These are phyloP conservation scores for Phytopythium vexans DNA, from an alignment of 352 stramenopile genomes.

Conservation along the genomic window DNA sequence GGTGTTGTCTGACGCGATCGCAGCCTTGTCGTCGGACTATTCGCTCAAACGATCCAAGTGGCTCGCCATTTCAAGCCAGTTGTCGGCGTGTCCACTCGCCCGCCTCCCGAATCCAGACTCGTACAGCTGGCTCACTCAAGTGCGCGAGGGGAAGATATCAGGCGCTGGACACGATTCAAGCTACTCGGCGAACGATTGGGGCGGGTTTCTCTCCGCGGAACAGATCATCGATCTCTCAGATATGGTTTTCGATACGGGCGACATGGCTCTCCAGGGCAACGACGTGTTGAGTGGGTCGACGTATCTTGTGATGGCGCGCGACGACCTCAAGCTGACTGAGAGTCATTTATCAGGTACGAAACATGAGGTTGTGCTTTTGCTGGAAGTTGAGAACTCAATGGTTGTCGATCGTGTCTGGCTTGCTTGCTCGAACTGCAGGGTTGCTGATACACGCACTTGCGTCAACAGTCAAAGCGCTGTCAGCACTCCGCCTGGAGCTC, in stretches of 20 bases:
- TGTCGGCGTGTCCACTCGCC: slow-evolving; percentile 54
- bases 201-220: slow-evolving; percentile 27
- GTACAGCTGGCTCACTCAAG: slow-evolving; percentile 73
- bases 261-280: slow-evolving; percentile 16
- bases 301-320: slow-evolving; percentile 34
- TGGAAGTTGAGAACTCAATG: no score
- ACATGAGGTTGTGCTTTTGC: no score
- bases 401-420: background rate
- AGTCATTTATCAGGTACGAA: slow-evolving; percentile 25
- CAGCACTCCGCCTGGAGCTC: slow-evolving; percentile 50
- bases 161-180: slow-evolving; percentile 58
- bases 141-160: slow-evolving; percentile 77
- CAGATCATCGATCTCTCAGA: slow-evolving; percentile 30
- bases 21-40: slow-evolving; percentile 5
- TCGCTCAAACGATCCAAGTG: slow-evolving; percentile 33
- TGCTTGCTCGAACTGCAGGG: slow-evolving; percentile 19
- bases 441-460: slow-evolving; percentile 61
- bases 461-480: slow-evolving; percentile 50
- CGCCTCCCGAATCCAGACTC: slow-evolving; percentile 48
- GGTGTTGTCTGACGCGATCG: background rate
- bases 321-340: slow-evolving; percentile 46
- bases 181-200: slow-evolving; percentile 9
- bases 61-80: slow-evolving; percentile 67
- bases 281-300: slow-evolving; percentile 11
- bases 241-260: slow-evolving; percentile 41